Conservation (phyloP, 495 filamentous ascomycete genomes). For the Xylaria scruposa region DNA sequence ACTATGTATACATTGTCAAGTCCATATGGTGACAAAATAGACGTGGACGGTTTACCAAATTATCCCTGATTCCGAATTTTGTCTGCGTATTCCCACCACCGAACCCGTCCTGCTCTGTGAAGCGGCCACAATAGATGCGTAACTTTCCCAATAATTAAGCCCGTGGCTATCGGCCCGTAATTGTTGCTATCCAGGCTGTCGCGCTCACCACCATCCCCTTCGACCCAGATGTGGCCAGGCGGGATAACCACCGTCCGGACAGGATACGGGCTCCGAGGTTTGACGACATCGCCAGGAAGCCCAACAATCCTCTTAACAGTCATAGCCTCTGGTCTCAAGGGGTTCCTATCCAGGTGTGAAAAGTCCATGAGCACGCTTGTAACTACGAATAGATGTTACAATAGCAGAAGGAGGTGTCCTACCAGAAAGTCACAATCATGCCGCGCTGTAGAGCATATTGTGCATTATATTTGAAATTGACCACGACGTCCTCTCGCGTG, state of each 20-base stretch:
- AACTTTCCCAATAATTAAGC: constrained; percentile 68
- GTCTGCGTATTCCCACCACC: constrained; percentile 56
- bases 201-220: constrained; percentile 69
- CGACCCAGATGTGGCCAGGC: constrained; percentile 78
- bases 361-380: constrained; percentile 22
- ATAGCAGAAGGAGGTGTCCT: constrained; percentile 18
- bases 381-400: neutral
- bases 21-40: neutral
- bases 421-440: constrained; percentile 63
- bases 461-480: constrained; percentile 57
- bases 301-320: constrained; percentile 74
- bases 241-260: constrained; percentile 64
- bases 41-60: neutral
- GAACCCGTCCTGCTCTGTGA: constrained; percentile 55
- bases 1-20: neutral
- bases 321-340: constrained; percentile 62
- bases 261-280: constrained; percentile 66
- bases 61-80: constrained; percentile 29
- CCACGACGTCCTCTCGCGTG: constrained; percentile 59
- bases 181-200: constrained; percentile 74
- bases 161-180: constrained; percentile 70
- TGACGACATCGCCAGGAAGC: constrained; percentile 71
- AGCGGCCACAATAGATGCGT: constrained; percentile 68
- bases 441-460: constrained; percentile 53
- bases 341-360: constrained; percentile 57